These are phyloP conservation scores for Metschnikowia cubensis DNA, from an alignment of 805 yeast species.

Conservation along the genomic window DNA sequence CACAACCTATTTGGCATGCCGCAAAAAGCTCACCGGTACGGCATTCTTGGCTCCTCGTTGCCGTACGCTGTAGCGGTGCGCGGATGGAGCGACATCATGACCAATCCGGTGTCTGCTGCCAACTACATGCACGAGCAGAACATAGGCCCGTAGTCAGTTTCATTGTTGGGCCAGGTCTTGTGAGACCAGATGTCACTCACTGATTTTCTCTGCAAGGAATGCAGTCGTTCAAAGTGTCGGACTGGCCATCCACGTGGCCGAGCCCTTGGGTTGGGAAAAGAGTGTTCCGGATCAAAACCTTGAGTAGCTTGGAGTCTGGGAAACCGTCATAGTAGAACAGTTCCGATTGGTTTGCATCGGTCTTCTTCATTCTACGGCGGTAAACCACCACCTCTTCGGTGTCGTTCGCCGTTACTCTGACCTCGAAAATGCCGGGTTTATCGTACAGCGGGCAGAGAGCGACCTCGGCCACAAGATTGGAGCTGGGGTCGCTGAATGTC, in stretches of 20 bases:
- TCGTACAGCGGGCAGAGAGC: slow-evolving; percentile 23
- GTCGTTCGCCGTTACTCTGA: slow-evolving; percentile 6
- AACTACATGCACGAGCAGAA: background rate
- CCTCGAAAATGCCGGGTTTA: slow-evolving; percentile 22
- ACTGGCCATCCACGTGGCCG: slow-evolving; percentile 58
- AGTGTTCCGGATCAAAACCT: slow-evolving; percentile 58
- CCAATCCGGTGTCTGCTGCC: background rate
- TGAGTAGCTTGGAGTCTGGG: slow-evolving; percentile 80
- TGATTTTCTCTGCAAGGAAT: slow-evolving; percentile 12
- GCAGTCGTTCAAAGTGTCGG: slow-evolving; percentile 13
- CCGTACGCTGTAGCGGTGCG: slow-evolving; percentile 45
- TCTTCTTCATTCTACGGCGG: slow-evolving; percentile 47
- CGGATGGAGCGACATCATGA: slow-evolving; percentile 40
- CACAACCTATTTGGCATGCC: slow-evolving; percentile 54
- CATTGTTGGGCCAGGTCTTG: no score
- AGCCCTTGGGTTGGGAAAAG: slow-evolving; percentile 51
- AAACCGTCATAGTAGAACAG: slow-evolving; percentile 58
- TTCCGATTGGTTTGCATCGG: slow-evolving; percentile 27
- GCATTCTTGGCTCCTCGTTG: slow-evolving; percentile 46
- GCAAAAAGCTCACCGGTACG: slow-evolving; percentile 39
- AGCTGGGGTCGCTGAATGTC: slow-evolving; percentile 56
- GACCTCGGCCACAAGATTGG: slow-evolving; percentile 37
- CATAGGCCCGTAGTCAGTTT: background rate
- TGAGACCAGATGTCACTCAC: background rate
- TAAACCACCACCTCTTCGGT: slow-evolving; percentile 38